Evolutionary conservation across 192 early-diverging fungal species (phyloP).

Genomic region (Phycomyces blakesleeanus): DNA sequence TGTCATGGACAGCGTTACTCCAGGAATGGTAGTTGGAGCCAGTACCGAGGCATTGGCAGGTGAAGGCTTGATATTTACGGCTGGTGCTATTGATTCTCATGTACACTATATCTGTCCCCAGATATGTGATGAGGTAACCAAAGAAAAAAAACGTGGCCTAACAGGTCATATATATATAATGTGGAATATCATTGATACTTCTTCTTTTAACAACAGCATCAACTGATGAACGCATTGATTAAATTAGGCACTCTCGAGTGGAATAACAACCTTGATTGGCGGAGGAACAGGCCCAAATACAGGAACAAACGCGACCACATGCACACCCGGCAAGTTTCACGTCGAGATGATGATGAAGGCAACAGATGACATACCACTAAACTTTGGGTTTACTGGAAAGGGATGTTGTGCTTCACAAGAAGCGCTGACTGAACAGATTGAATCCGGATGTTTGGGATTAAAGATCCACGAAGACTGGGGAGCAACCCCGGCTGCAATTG

Average conservation of each 20-base stretch:
- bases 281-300: slow-evolving; percentile 96
- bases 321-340: slow-evolving; percentile 81
- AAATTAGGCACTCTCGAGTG: slow-evolving; percentile 62
- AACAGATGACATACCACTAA: slow-evolving; percentile 85
- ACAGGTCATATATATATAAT: not conserved
- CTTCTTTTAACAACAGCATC: not conserved
- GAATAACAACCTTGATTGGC: slow-evolving; percentile 84
- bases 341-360: slow-evolving; percentile 88
- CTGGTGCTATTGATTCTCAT: slow-evolving; percentile 93
- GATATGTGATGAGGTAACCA: slow-evolving; percentile 76
- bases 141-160: too few relatives aligned
- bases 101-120: slow-evolving; percentile 97
- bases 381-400: slow-evolving; percentile 94
- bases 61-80: slow-evolving; percentile 89
- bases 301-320: slow-evolving; percentile 94
- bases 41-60: slow-evolving; percentile 90
- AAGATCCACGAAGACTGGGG: slow-evolving; percentile 98
- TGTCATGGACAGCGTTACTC: slow-evolving; percentile 90
- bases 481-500: slow-evolving; percentile 90
- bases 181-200: not conserved
- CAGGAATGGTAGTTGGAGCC: slow-evolving; percentile 87
- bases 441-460: slow-evolving; percentile 83
- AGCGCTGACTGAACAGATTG: slow-evolving; percentile 78
- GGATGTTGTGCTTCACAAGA: slow-evolving; percentile 71
- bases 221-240: slow-evolving; percentile 25